Evolutionary conservation across 345 rosid genomes (phyloP).

Genomic region (Alliaria petiolata): DNA sequence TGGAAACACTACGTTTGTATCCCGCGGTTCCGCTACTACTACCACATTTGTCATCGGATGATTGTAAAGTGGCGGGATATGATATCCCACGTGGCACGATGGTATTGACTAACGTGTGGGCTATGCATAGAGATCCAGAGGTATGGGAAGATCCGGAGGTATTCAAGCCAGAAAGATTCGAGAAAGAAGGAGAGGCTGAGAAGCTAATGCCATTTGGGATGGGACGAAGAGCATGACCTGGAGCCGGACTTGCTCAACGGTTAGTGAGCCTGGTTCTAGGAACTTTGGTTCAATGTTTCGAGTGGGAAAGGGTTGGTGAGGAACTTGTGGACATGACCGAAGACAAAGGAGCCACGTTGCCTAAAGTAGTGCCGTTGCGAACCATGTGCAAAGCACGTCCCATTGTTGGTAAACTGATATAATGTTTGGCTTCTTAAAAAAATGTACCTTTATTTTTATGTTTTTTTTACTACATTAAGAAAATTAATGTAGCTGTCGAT

Average conservation of each 20-base stretch:
- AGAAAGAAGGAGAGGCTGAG: constrained; percentile 6
- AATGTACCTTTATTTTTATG: not conserved
- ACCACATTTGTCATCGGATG: constrained; percentile 43
- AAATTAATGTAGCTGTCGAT: not conserved
- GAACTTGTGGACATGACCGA: constrained; percentile 43
- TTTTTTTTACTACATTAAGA: not conserved
- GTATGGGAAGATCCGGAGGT: constrained; percentile 40
- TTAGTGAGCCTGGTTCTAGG: constrained; percentile 33
- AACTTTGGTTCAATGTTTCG: constrained; percentile 42
- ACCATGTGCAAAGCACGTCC: constrained; percentile 39
- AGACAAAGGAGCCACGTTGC: constrained; percentile 34
- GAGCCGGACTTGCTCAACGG: constrained; percentile 35
- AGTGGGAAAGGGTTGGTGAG: constrained; percentile 38
- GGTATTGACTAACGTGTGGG: constrained; percentile 46
- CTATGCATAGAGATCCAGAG: constrained; percentile 48
- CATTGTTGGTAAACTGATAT: not conserved
- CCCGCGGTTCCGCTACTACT: constrained; percentile 43
- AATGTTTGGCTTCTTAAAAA: not conserved
- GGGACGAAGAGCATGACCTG: constrained; percentile 50
- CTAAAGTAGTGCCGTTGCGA: constrained; percentile 30
- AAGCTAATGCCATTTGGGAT: constrained; percentile 40
- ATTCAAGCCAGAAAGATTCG: constrained; percentile 53
- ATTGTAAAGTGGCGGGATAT: constrained; percentile 43
- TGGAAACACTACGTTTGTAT: constrained; percentile 39
- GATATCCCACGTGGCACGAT: constrained; percentile 44